These are phyloP conservation scores for Codiaeum variegatum DNA, from an alignment of 441 rosid species.

Conservation along the genomic window DNA sequence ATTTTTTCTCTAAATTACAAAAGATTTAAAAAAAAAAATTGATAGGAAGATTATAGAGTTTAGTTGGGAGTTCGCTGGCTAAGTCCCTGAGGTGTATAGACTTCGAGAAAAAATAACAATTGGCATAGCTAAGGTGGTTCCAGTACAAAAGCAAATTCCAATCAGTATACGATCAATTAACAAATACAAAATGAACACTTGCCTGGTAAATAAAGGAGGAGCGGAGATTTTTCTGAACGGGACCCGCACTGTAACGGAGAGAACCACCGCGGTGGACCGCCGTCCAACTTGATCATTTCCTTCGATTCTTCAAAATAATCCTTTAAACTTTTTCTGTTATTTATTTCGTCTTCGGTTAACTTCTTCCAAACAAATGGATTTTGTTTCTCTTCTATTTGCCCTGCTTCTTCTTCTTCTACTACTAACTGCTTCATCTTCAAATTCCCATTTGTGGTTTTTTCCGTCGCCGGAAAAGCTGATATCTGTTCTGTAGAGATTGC, in stretches of 20 bases:
- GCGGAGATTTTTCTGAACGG: constrained; percentile 45
- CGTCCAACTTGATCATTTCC: constrained; percentile 37
- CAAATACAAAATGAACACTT: neutral
- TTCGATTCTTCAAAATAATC: constrained; percentile 46
- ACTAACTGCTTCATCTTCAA: neutral
- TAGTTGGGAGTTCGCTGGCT: too few relatives aligned
- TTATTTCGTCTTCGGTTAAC: constrained; percentile 19
- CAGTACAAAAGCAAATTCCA: neutral
- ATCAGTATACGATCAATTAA: neutral
- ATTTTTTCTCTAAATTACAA: too few relatives aligned
- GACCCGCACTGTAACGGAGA: constrained; percentile 63
- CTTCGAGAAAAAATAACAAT: too few relatives aligned
- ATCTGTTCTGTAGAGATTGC: constrained; percentile 14
- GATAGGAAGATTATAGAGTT: too few relatives aligned
- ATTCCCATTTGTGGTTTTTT: constrained; percentile 5
- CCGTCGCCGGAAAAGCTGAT: neutral
- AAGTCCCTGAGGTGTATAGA: too few relatives aligned
- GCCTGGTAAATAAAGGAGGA: constrained; percentile 76
- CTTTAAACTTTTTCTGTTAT: constrained; percentile 32
- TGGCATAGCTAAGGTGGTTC: neutral
- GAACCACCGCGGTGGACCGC: constrained; percentile 77
- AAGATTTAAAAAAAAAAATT: neutral
- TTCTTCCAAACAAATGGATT: constrained; percentile 7
- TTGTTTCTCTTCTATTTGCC: neutral
- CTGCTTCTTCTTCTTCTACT: neutral